Conservation (phyloP, 176 grass and related monocot species). For the Paspalum notatum region DNA sequence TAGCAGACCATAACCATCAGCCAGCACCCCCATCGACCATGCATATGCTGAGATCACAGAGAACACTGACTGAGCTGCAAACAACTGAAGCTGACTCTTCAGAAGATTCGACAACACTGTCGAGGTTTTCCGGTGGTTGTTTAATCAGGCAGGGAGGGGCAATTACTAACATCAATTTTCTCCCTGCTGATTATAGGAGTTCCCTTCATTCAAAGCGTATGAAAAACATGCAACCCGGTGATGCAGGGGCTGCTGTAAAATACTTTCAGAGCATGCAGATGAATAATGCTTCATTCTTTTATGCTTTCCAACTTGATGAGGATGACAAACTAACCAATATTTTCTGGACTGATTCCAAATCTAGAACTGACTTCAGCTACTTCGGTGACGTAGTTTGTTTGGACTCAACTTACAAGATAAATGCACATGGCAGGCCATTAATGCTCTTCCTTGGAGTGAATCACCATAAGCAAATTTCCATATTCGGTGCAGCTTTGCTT, state of each 20-base stretch:
- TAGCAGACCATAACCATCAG: conserved; percentile 86
- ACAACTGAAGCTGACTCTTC: conserved; percentile 70
- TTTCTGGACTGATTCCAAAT: conserved; percentile 89
- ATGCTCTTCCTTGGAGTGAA: conserved; percentile 79
- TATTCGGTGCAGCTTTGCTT: conserved; percentile 83
- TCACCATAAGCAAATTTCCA: conserved; percentile 80
- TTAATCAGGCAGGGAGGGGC: conserved; percentile 38
- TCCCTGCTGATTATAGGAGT: conserved; percentile 76
- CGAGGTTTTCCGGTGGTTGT: conserved; percentile 56
- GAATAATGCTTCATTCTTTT: conserved; percentile 72
- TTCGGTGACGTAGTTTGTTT: conserved; percentile 84
- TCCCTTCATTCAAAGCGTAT: conserved; percentile 70
- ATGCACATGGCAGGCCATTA: conserved; percentile 76
- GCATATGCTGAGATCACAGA: conserved; percentile 92
- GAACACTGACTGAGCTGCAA: conserved; percentile 77
- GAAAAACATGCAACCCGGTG: conserved; percentile 84
- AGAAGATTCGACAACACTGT: conserved; percentile 64
- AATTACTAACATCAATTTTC: conserved; percentile 50
- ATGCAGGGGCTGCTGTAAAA: conserved; percentile 74
- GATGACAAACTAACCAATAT: conserved; percentile 90
- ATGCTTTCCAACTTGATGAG: conserved; percentile 85
- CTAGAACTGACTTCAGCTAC: conserved; percentile 69
- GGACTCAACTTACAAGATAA: conserved; percentile 80
- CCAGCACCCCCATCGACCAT: conserved; percentile 88
- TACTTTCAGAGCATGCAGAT: conserved; percentile 87